Evolutionary conservation across 257 asterid genomes (phyloP).

Genomic region (Ophiorrhiza pumila): DNA sequence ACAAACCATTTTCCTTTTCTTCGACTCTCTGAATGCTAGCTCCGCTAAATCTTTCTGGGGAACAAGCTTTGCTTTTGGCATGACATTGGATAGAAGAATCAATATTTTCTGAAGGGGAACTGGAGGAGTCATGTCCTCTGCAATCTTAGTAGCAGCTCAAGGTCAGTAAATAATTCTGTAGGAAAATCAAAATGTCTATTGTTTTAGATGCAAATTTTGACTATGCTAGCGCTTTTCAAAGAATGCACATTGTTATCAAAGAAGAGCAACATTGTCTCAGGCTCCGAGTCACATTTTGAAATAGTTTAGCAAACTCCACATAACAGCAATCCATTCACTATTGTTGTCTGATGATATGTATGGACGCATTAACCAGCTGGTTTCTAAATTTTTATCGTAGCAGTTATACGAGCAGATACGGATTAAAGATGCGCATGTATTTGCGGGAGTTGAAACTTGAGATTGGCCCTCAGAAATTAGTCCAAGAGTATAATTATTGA

Average conservation of each 20-base stretch:
- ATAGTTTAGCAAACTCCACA: background rate
- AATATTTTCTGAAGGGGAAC: conserved; percentile 68
- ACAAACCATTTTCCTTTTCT: conserved; percentile 63
- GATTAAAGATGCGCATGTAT: background rate
- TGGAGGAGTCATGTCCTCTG: conserved; percentile 90
- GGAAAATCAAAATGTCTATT: background rate
- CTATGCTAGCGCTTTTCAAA: background rate
- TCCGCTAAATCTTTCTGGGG: conserved; percentile 87
- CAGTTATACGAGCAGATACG: background rate
- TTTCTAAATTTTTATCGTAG: background rate
- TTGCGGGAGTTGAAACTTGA: background rate
- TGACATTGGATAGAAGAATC: conserved; percentile 55
- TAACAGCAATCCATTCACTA: background rate
- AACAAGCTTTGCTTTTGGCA: conserved; percentile 91
- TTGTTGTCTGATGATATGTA: too few species aligned
- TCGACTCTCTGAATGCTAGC: conserved; percentile 70
- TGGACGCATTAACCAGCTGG: background rate
- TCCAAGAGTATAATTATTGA: background rate
- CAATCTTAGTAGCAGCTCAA: conserved; percentile 46
- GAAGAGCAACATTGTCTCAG: background rate
- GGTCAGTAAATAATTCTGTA: conserved; percentile 20
- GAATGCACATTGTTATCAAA: background rate
- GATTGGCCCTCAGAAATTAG: too few species aligned
- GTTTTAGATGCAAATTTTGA: background rate
- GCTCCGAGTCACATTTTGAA: background rate